Percentiles rank a stretch among this genome's conserved stretches.
phyloP scores from a whole-genome alignment of 192 early-diverging fungal genomes.

The Lobosporangium transversale region DNA sequence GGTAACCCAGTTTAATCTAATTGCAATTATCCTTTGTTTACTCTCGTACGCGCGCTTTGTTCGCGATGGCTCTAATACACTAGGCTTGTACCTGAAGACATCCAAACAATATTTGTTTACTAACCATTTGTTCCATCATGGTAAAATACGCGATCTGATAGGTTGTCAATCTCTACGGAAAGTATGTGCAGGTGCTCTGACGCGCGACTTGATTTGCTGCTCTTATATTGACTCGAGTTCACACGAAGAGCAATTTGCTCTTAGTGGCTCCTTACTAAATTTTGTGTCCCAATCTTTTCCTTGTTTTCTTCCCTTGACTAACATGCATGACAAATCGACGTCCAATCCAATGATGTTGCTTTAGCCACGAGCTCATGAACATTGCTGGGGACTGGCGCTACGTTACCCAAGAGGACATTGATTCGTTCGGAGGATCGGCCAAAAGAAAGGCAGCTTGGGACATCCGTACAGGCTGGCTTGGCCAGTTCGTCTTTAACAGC shows the following conservation, averaged over 20 bases:
- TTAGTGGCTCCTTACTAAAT: too few relatives aligned
- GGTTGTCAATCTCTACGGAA: conserved; percentile 32
- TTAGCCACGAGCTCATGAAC: conserved; percentile 49
- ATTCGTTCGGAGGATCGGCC: conserved; percentile 20
- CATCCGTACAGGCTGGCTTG: conserved; percentile 37
- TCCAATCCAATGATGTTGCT: not conserved
- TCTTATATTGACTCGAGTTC: too few relatives aligned
- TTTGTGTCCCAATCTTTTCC: too few relatives aligned
- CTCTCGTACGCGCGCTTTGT: not conserved
- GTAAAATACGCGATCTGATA: not conserved
- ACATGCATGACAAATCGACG: not conserved
- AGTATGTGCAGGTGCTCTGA: conserved; percentile 12
- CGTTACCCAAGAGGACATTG: conserved; percentile 32
- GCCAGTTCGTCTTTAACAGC: conserved; percentile 25
- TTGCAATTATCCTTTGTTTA: not conserved
- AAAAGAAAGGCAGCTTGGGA: conserved; percentile 31
- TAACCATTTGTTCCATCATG: not conserved
- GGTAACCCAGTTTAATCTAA: conserved; percentile 26
- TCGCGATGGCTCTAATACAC: too few relatives aligned
- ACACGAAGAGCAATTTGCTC: too few relatives aligned
- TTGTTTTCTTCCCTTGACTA: too few relatives aligned
- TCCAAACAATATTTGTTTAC: too few relatives aligned
- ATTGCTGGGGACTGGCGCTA: conserved; percentile 26
- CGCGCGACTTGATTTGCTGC: not conserved
- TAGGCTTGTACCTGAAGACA: too few relatives aligned